Evolutionary conservation across 176 grass and related monocot species (phyloP).

Genomic region (Musa troglodytarum): DNA sequence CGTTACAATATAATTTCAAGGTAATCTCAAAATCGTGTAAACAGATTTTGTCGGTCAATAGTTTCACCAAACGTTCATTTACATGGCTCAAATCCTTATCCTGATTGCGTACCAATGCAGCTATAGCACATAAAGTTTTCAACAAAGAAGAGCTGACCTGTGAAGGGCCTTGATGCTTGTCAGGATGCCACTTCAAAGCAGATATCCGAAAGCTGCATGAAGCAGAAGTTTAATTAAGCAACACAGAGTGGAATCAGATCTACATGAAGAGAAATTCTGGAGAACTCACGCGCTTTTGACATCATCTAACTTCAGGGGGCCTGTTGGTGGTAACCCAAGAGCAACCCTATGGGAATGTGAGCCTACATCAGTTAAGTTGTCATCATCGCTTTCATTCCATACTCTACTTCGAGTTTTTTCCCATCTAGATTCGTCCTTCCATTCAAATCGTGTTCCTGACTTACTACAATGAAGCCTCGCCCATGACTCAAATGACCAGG

Average conservation of each 20-base stretch:
- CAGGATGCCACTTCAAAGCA: constrained; percentile 89
- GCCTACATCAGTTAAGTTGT: constrained; percentile 32
- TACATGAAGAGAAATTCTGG: not conserved
- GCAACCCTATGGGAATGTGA: constrained; percentile 50
- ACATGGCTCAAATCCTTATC: not conserved
- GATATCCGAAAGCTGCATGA: constrained; percentile 47
- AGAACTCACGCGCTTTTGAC: constrained; percentile 69
- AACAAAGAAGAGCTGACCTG: constrained; percentile 33
- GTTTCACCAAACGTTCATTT: not conserved
- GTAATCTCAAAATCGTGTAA: no score
- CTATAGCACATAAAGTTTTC: not conserved
- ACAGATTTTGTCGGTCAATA: not conserved
- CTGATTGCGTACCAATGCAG: not conserved
- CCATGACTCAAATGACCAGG: constrained; percentile 51
- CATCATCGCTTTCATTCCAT: constrained; percentile 29
- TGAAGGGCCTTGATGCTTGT: constrained; percentile 64
- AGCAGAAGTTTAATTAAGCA: not conserved
- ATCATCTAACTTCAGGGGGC: constrained; percentile 54
- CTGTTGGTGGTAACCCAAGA: constrained; percentile 50
- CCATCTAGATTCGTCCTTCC: constrained; percentile 31
- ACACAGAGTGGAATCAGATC: not conserved
- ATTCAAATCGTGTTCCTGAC: constrained; percentile 34
- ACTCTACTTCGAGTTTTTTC: constrained; percentile 20
- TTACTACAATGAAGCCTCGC: constrained; percentile 34
- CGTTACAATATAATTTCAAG: no score